Evolutionary conservation across 495 filamentous ascomycete genomes (phyloP).

Genomic region (Talaromyces thailandensis): DNA sequence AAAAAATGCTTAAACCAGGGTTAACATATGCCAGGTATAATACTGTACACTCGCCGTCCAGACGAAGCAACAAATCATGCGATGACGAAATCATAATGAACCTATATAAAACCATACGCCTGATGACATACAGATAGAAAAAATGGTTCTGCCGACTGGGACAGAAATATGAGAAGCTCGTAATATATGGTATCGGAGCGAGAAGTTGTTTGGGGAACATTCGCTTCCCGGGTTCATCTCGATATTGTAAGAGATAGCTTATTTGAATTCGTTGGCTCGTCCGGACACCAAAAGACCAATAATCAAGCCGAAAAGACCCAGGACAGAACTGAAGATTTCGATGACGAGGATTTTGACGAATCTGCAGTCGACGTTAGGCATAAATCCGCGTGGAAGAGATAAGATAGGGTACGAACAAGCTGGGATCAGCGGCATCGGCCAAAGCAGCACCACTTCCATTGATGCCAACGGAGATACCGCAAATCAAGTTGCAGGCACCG

Average conservation of each 20-base stretch:
- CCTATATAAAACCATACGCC: conserved; percentile 6
- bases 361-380: conserved; percentile 12
- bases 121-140: not conserved
- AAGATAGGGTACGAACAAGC: conserved; percentile 52
- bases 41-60: conserved; percentile 4
- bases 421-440: conserved; percentile 90
- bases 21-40: conserved; percentile 1
- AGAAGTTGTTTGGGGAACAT: not conserved
- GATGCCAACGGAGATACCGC: conserved; percentile 94
- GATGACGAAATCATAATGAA: conserved; percentile 3
- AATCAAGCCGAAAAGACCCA: conserved; percentile 97
- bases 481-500: conserved; percentile 89
- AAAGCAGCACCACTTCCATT: conserved; percentile 94
- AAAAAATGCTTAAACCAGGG: not conserved
- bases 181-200: not conserved
- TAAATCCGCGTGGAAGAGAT: not conserved
- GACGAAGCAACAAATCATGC: conserved; percentile 5
- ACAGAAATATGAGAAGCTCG: conserved; percentile 1
- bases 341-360: conserved; percentile 99
- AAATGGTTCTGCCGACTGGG: not conserved
- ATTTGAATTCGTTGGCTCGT: conserved; percentile 69
- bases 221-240: not conserved
- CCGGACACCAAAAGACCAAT: conserved; percentile 79
- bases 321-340: conserved; percentile 97
- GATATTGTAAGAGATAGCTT: not conserved